Percentiles rank a stretch among this genome's conserved stretches.
Conservation (phyloP, 441 rosid genomes). For the Geranium incanum region DNA sequence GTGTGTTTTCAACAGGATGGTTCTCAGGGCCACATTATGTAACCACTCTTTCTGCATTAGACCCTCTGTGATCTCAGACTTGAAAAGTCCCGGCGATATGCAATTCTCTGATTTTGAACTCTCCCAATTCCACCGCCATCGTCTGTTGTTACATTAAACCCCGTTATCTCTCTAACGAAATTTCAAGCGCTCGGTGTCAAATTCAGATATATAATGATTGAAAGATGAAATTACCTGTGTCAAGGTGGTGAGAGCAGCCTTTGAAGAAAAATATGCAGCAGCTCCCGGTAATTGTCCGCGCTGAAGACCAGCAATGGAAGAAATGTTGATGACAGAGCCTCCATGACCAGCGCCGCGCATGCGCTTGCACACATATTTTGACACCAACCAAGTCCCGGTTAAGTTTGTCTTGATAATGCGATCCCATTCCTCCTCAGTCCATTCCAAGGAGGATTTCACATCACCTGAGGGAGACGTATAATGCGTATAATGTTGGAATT, state of each 20-base stretch:
- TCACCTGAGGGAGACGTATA: conserved; percentile 27
- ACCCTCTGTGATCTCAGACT: conserved; percentile 55
- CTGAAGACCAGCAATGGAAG: conserved; percentile 55
- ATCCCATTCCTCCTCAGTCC: conserved; percentile 65
- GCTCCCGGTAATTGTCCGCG: conserved; percentile 60
- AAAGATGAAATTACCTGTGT: conserved; percentile 35
- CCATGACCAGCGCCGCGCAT: conserved; percentile 50
- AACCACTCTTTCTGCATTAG: conserved; percentile 62
- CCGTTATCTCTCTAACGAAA: not conserved
- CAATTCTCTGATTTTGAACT: conserved; percentile 64
- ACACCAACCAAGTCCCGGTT: conserved; percentile 72
- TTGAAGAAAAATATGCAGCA: conserved; percentile 56
- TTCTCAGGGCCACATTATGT: conserved; percentile 30
- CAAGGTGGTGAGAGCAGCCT: conserved; percentile 49
- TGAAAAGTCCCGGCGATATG: conserved; percentile 62
- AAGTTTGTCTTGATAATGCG: conserved; percentile 42
- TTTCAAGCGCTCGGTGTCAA: not conserved
- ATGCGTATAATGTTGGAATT: too few relatives aligned
- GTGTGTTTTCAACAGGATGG: conserved; percentile 31
- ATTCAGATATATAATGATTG: not conserved
- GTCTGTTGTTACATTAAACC: conserved; percentile 25
- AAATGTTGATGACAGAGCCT: conserved; percentile 67
- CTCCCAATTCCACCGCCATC: conserved; percentile 68
- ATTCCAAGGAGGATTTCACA: conserved; percentile 45
- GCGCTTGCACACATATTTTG: conserved; percentile 45